A percentile compares a stretch with the other conserved stretches of the same genome.
Conservation (phyloP, 371 early-diverging fungal species). For the Blyttiomyces sp. region DNA sequence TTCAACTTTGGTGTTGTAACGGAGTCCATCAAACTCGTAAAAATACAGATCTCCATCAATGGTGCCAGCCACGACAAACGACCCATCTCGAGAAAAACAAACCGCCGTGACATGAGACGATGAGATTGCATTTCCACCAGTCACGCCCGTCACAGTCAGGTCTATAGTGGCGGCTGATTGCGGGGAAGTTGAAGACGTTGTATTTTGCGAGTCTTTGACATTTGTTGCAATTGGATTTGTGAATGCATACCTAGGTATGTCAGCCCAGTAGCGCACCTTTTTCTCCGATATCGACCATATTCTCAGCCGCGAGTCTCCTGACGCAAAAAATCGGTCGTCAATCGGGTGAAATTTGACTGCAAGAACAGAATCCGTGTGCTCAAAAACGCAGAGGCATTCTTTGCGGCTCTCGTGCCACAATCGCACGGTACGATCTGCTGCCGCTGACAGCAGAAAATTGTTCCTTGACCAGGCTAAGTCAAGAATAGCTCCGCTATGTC, state of each 20-base stretch:
- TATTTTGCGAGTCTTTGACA: not conserved
- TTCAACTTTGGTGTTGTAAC: constrained; percentile 73
- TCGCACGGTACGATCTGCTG: constrained; percentile 81
- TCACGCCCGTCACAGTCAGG: not conserved
- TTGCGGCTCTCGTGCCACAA: constrained; percentile 75
- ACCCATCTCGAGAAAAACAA: constrained; percentile 69
- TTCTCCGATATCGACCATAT: constrained; percentile 82
- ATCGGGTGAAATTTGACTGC: constrained; percentile 78
- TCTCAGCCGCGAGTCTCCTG: constrained; percentile 76
- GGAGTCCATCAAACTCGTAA: constrained; percentile 69
- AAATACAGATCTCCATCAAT: constrained; percentile 69
- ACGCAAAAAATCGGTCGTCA: constrained; percentile 77
- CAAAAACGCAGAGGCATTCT: constrained; percentile 74
- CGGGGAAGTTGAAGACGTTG: not conserved
- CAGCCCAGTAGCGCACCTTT: constrained; percentile 71
- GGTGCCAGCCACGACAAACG: constrained; percentile 72
- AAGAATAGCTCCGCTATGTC: constrained; percentile 69
- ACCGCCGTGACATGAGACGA: constrained; percentile 67
- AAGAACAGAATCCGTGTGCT: constrained; percentile 74
- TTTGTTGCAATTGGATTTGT: not conserved
- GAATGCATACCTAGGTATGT: constrained; percentile 42
- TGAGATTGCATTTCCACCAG: not conserved
- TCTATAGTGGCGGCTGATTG: not conserved
- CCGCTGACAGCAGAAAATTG: constrained; percentile 76
- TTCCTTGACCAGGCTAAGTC: constrained; percentile 85